These are phyloP conservation scores for Lachancea meyersii DNA, from an alignment of 805 yeast species.

Conservation along the genomic window DNA sequence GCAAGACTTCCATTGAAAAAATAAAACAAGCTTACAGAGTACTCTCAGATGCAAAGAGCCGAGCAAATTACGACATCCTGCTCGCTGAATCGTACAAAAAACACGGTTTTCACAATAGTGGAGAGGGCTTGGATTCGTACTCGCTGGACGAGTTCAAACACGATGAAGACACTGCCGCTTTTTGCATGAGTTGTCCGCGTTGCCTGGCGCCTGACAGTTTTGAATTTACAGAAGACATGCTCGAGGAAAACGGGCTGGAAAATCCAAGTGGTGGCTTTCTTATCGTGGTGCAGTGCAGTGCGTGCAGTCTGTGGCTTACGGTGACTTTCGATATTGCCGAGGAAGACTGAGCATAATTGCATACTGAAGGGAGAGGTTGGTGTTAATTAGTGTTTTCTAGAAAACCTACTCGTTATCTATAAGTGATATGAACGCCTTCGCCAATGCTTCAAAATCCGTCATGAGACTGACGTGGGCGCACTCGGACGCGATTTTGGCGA, in stretches of 20 bases:
- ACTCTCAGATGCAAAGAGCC: slow-evolving; percentile 37
- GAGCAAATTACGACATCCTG: slow-evolving; percentile 48
- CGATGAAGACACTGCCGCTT: slow-evolving; percentile 34
- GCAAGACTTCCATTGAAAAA: slow-evolving; percentile 29
- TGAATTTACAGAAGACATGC: slow-evolving; percentile 51
- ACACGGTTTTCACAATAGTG: slow-evolving; percentile 36
- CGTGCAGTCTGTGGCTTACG: slow-evolving; percentile 82
- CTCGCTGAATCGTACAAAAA: slow-evolving; percentile 33
- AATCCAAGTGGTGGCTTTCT: slow-evolving; percentile 48
- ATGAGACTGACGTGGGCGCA: slow-evolving; percentile 77
- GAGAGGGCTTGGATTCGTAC: slow-evolving; percentile 64
- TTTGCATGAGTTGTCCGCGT: slow-evolving; percentile 55
- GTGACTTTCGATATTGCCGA: slow-evolving; percentile 50
- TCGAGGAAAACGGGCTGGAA: slow-evolving; percentile 46
- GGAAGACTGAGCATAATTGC: slow-evolving; percentile 15
- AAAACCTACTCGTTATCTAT: slow-evolving; percentile 51
- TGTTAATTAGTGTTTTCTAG: too few relatives aligned
- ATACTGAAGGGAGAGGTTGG: too few relatives aligned
- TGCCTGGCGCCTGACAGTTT: slow-evolving; percentile 53
- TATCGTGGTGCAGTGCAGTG: slow-evolving; percentile 69
- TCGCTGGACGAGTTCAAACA: slow-evolving; percentile 57
- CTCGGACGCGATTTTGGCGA: slow-evolving; percentile 55
- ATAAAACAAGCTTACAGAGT: slow-evolving; percentile 62
- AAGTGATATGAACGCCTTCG: slow-evolving; percentile 61
- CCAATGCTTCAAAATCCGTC: slow-evolving; percentile 68